phyloP scores from a whole-genome alignment of 1,284 basidiomycete genomes.

The Puccinia novopanici region DNA sequence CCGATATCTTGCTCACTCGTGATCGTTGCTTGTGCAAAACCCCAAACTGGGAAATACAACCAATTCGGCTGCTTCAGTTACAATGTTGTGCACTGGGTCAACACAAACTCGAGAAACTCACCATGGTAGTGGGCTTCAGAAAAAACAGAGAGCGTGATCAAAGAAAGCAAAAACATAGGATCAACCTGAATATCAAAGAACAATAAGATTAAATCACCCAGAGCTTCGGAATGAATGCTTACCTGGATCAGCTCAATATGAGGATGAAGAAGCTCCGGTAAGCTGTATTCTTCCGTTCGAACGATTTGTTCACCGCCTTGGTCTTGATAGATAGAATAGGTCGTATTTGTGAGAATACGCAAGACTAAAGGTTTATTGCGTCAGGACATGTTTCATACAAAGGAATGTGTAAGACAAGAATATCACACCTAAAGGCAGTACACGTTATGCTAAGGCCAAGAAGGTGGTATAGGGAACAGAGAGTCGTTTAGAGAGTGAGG shows the following conservation, averaged over 20 bases:
- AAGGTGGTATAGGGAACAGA: no score
- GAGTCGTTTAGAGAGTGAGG: no score
- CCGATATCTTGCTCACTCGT: conserved; percentile 2
- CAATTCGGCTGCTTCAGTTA: not conserved
- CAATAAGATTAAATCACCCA: not conserved
- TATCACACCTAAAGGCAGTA: no score
- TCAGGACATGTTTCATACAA: no score
- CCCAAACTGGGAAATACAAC: conserved; percentile 27
- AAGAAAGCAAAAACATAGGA: not conserved
- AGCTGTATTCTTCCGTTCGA: conserved; percentile 44
- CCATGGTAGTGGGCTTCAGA: conserved; percentile 48
- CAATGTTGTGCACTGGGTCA: not conserved
- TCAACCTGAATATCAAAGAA: not conserved
- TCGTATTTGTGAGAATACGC: conserved; percentile 41
- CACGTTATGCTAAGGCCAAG: no score
- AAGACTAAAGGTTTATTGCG: no score
- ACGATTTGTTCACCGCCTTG: conserved; percentile 24
- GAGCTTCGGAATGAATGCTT: not conserved
- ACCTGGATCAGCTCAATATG: conserved; percentile 49
- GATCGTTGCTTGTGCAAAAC: conserved; percentile 29
- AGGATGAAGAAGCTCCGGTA: conserved; percentile 32
- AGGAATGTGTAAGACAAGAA: no score
- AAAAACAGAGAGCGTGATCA: not conserved
- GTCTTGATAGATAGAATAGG: conserved; percentile 33
- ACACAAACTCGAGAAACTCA: conserved; percentile 10